phyloP scores from a whole-genome alignment of 2,329 filamentous ascomycete species.

The Cladosporium sp. region DNA sequence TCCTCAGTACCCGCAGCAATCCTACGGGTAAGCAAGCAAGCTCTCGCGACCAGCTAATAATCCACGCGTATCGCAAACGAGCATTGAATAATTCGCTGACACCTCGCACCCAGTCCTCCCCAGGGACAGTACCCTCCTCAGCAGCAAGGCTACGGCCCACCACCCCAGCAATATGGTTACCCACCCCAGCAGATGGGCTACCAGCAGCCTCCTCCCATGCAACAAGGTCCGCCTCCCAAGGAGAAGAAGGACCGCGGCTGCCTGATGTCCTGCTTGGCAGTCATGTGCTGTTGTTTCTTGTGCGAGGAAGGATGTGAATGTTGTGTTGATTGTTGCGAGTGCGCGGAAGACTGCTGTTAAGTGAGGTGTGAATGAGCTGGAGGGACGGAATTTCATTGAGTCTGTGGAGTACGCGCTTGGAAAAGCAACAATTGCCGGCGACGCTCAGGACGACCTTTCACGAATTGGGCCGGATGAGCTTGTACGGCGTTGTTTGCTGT shows the following conservation, averaged over 20 bases:
- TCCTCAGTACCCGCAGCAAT: constrained; percentile 43
- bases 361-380: neutral
- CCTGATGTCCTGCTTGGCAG: constrained; percentile 55
- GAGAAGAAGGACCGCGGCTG: constrained; percentile 54
- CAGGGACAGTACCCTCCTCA: constrained; percentile 35
- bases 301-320: constrained; percentile 66
- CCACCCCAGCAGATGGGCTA: constrained; percentile 31
- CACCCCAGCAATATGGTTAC: constrained; percentile 38
- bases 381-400: neutral
- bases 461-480: neutral
- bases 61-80: neutral
- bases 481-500: neutral
- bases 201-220: constrained; percentile 47
- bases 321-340: constrained; percentile 63
- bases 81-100: neutral
- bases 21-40: constrained; percentile 21
- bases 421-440: neutral
- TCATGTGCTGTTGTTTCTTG: constrained; percentile 65
- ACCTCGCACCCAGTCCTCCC: constrained; percentile 15
- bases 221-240: constrained; percentile 42
- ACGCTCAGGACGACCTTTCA: neutral
- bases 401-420: neutral
- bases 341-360: constrained; percentile 44
- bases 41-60: neutral
- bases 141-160: constrained; percentile 36